phyloP scores from a whole-genome alignment of 495 filamentous ascomycete genomes.

The Podospora australis region DNA sequence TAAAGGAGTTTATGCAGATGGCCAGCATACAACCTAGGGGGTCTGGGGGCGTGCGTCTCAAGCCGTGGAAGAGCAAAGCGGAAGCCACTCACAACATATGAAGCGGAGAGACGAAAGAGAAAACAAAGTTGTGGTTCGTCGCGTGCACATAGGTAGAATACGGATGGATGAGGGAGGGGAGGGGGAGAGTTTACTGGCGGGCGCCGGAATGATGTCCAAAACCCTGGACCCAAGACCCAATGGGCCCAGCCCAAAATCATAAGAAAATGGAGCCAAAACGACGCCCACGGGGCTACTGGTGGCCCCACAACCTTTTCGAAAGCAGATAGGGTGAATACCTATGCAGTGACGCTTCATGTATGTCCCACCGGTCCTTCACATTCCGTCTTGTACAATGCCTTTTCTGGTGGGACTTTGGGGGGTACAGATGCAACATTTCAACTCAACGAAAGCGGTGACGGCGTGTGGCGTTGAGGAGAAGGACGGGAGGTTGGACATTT shows the following conservation, averaged over 20 bases:
- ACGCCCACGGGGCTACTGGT: neutral
- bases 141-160: neutral
- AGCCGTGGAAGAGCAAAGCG: neutral
- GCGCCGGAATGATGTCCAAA: neutral
- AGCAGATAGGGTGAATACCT: neutral
- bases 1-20: too few species aligned
- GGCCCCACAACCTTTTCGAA: constrained; percentile 4
- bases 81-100: neutral
- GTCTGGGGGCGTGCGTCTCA: neutral
- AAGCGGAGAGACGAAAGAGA: neutral
- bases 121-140: neutral
- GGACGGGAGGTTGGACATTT: too few species aligned
- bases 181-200: neutral
- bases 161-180: neutral
- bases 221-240: constrained; percentile 1
- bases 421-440: too few species aligned
- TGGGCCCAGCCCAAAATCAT: constrained; percentile 1
- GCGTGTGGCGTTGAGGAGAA: too few species aligned
- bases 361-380: too few species aligned
- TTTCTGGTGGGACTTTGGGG: too few species aligned
- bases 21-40: too few species aligned
- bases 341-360: neutral
- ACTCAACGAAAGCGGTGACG: too few species aligned
- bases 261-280: constrained; percentile 4
- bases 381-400: too few species aligned